Conservation (phyloP, 2,329 filamentous ascomycete genomes). For the Fusarium irregulare region DNA sequence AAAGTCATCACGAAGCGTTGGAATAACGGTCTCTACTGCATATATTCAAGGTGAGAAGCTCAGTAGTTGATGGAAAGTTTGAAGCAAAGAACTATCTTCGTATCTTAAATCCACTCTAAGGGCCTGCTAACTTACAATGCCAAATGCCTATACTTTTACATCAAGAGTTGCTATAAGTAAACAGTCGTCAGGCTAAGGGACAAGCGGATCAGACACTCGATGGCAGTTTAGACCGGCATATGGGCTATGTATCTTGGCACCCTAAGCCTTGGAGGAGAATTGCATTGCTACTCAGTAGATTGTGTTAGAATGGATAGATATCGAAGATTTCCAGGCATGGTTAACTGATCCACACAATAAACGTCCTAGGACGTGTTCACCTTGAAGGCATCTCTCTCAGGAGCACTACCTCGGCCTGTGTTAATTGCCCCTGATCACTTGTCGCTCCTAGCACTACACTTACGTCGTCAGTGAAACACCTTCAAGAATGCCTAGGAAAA, state of each 20-base stretch:
- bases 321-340: background rate
- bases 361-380: background rate
- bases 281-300: too few species aligned
- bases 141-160: background rate
- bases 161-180: background rate
- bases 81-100: too few species aligned
- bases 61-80: too few species aligned
- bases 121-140: background rate
- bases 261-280: background rate
- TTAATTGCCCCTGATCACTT: background rate
- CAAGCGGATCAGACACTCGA: background rate
- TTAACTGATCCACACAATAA: background rate
- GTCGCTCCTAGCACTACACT: background rate
- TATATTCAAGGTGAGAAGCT: too few species aligned
- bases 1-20: background rate
- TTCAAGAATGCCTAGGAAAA: background rate
- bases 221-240: background rate
- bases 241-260: background rate
- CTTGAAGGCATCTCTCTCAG: background rate
- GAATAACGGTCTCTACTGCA: background rate
- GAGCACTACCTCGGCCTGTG: background rate
- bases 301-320: background rate
- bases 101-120: too few species aligned
- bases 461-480: background rate
- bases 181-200: background rate